A percentile compares a stretch with the other conserved stretches of the same genome.
phyloP scores from a whole-genome alignment of 176 grass and related monocot genomes.

The Thinopyrum elongatum region DNA sequence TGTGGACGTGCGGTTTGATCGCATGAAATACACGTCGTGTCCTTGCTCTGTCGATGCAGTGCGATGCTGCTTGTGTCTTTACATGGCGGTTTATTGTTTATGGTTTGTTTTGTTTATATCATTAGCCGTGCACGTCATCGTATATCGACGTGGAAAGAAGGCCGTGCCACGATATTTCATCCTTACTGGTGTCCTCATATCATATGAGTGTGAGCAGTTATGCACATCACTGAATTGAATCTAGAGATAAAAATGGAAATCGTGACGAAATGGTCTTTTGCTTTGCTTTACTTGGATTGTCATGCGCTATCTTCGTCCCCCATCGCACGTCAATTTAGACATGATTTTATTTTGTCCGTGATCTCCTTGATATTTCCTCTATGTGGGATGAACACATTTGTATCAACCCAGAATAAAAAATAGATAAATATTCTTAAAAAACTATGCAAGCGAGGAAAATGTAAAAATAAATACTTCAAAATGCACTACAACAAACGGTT shows the following conservation, averaged over 20 bases:
- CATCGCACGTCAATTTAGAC: neutral
- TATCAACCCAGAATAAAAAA: no score
- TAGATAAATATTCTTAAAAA: no score
- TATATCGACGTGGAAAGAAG: neutral
- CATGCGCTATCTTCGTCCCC: neutral
- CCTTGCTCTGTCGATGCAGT: no score
- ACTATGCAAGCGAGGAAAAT: no score
- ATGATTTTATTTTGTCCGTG: neutral
- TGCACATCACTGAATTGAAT: no score
- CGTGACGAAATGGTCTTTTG: neutral
- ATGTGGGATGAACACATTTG: neutral
- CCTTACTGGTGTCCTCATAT: no score
- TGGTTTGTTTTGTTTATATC: rapidly evolving
- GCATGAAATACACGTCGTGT: no score
- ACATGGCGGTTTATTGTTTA: neutral
- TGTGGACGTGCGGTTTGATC: no score
- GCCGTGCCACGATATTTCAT: neutral
- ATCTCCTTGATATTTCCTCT: neutral
- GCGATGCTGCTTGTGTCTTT: neutral
- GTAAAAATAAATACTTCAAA: no score
- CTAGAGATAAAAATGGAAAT: no score
- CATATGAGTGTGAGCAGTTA: no score
- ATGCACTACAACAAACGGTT: no score
- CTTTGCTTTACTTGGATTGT: neutral
- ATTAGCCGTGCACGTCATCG: neutral